Evolutionary conservation across 805 yeast genomes (phyloP).

Genomic region (Candida sonorensis): DNA sequence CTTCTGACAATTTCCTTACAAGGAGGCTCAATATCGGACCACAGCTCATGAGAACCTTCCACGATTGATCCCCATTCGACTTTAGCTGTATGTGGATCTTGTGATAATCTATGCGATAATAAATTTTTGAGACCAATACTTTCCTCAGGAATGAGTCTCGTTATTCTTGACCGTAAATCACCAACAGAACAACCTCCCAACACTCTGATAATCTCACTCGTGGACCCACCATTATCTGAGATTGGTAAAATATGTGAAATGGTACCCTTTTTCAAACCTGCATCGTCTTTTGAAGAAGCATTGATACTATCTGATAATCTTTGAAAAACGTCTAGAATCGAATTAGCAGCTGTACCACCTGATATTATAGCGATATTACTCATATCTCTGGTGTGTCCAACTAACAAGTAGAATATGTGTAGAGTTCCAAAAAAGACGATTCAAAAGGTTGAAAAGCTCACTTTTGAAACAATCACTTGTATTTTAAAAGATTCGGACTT

Average conservation of each 20-base stretch:
- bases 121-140: constrained; percentile 30
- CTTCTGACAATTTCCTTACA: constrained; percentile 68
- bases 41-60: constrained; percentile 67
- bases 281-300: no score
- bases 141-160: constrained; percentile 59
- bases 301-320: constrained; percentile 23
- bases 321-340: constrained; percentile 54
- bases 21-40: constrained; percentile 55
- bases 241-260: constrained; percentile 73
- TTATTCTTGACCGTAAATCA: constrained; percentile 77
- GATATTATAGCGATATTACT: constrained; percentile 39
- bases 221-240: constrained; percentile 92
- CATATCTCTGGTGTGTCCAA: constrained; percentile 7
- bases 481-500: no score
- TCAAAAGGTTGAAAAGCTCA: no score
- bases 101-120: constrained; percentile 45
- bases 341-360: constrained; percentile 87
- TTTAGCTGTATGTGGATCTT: constrained; percentile 45
- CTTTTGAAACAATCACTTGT: no score
- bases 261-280: constrained; percentile 7
- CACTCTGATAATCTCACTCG: constrained; percentile 78
- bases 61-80: constrained; percentile 71
- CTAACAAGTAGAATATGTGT: neutral
- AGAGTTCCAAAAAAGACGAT: no score
- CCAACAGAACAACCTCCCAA: constrained; percentile 96